phyloP scores from a whole-genome alignment of 2,329 filamentous ascomycete species.

The Metarhizium album region DNA sequence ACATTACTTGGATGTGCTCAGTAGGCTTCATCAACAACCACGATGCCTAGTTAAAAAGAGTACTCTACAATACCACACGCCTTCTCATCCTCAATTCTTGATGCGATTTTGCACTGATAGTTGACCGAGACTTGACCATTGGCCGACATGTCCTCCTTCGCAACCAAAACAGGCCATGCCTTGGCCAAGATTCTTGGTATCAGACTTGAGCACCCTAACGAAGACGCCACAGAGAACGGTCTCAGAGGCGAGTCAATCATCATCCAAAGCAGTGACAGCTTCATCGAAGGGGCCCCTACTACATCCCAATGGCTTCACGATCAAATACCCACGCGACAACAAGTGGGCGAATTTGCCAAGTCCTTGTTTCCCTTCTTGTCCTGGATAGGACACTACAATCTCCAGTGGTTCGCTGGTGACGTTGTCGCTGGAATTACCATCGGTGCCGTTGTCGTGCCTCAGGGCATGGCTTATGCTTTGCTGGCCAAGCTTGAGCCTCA shows the following conservation, averaged over 20 bases:
- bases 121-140: neutral
- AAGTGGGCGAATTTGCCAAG: slow-evolving; percentile 49
- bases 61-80: neutral
- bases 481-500: slow-evolving; percentile 71
- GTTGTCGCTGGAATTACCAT: slow-evolving; percentile 62
- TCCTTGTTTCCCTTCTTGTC: slow-evolving; percentile 76
- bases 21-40: neutral
- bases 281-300: slow-evolving; percentile 73
- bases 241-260: slow-evolving; percentile 71
- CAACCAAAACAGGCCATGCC: slow-evolving; percentile 54
- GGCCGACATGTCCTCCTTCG: slow-evolving; percentile 23
- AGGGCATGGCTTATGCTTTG: slow-evolving; percentile 90
- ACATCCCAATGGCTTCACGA: slow-evolving; percentile 60
- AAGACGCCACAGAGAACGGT: slow-evolving; percentile 43
- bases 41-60: neutral
- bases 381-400: slow-evolving; percentile 88
- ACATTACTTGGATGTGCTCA: neutral
- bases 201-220: slow-evolving; percentile 53
- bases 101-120: neutral
- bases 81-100: too few relatives aligned
- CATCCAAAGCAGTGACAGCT: slow-evolving; percentile 60
- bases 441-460: slow-evolving; percentile 71
- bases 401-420: slow-evolving; percentile 82
- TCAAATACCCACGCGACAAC: slow-evolving; percentile 45
- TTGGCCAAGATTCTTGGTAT: slow-evolving; percentile 76